Evolutionary conservation across 257 asterid species (phyloP).

Genomic region (Leonotis leonurus): DNA sequence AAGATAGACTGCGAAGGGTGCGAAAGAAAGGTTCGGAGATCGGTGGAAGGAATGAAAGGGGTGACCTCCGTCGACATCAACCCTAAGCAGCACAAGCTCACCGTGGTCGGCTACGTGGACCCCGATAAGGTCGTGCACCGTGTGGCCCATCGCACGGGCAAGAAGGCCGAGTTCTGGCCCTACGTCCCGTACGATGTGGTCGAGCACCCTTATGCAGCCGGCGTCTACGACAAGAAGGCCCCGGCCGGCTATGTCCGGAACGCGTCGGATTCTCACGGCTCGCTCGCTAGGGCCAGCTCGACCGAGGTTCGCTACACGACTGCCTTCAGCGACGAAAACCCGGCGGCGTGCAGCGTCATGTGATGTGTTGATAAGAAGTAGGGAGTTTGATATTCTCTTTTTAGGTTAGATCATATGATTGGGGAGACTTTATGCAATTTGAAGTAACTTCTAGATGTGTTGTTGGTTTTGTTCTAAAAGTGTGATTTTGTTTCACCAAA

Average conservation of each 20-base stretch:
- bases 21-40: conserved; percentile 71
- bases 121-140: conserved; percentile 85
- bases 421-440: background rate
- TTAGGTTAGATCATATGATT: background rate
- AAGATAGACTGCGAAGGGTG: conserved; percentile 97
- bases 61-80: conserved; percentile 61
- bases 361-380: conserved; percentile 29
- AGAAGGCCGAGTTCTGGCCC: conserved; percentile 94
- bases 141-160: conserved; percentile 84
- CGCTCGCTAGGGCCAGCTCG: conserved; percentile 81
- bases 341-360: conserved; percentile 79
- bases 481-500: conserved; percentile 6
- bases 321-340: conserved; percentile 91
- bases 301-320: conserved; percentile 95
- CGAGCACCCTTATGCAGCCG: conserved; percentile 84
- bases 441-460: conserved; percentile 1
- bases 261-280: conserved; percentile 36
- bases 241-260: conserved; percentile 87
- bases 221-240: conserved; percentile 86
- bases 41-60: conserved; percentile 96
- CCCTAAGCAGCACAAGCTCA: conserved; percentile 81
- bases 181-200: conserved; percentile 94
- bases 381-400: background rate
- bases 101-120: conserved; percentile 78
- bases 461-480: too few relatives aligned